Evolutionary conservation across 345 rosid genomes (phyloP).

Genomic region (Camelina neglecta): DNA sequence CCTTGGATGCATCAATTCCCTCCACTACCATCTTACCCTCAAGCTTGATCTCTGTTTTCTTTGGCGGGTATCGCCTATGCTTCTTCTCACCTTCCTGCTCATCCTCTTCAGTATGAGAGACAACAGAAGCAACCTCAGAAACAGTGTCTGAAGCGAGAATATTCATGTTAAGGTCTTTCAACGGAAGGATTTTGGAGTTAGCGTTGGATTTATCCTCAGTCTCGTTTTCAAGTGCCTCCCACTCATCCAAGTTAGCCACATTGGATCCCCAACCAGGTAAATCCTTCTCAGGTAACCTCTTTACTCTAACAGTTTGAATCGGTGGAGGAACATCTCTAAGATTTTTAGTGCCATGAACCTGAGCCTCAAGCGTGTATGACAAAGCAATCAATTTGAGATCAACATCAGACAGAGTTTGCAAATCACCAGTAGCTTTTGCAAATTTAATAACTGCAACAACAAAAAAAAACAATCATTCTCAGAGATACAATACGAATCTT

Average conservation of each 20-base stretch:
- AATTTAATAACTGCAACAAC: conserved; percentile 67
- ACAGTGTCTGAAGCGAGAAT: conserved; percentile 45
- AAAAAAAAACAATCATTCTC: background rate
- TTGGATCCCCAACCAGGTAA: conserved; percentile 96
- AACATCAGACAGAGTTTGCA: conserved; percentile 87
- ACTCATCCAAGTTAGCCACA: conserved; percentile 88
- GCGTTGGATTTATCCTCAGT: conserved; percentile 51
- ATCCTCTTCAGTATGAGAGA: conserved; percentile 49
- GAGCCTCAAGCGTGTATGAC: conserved; percentile 78
- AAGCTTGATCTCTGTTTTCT: conserved; percentile 64
- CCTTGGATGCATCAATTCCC: conserved; percentile 92
- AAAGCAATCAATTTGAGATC: conserved; percentile 86
- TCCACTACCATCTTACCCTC: conserved; percentile 91
- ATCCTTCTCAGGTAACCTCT: conserved; percentile 86
- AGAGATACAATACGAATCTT: background rate
- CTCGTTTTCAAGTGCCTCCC: conserved; percentile 83
- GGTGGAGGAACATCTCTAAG: conserved; percentile 83
- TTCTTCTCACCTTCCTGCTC: conserved; percentile 51
- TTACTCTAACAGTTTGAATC: conserved; percentile 70
- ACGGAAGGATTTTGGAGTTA: conserved; percentile 75
- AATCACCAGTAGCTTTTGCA: conserved; percentile 89
- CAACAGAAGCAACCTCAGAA: conserved; percentile 56
- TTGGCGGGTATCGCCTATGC: conserved; percentile 53
- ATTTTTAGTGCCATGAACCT: conserved; percentile 76
- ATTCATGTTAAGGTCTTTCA: conserved; percentile 74